Conservation (phyloP, 2,329 filamentous ascomycete genomes). For the Phoma sp. region DNA sequence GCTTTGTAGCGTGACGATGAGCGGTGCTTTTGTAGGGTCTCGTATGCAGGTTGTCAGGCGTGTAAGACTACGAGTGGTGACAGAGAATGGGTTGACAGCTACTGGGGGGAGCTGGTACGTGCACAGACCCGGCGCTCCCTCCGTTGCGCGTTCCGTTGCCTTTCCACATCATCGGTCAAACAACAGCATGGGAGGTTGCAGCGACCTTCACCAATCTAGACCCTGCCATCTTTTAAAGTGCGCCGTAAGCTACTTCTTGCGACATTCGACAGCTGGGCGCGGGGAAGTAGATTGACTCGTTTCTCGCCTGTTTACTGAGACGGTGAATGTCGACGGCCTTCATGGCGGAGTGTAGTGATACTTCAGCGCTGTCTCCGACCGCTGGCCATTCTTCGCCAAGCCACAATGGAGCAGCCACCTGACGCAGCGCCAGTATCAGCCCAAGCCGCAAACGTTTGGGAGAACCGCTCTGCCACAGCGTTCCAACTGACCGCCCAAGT, state of each 20-base stretch:
- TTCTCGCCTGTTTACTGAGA: constrained; percentile 1
- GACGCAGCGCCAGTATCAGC: constrained; percentile 42
- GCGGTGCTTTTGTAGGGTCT: background rate
- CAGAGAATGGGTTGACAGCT: constrained; percentile 7
- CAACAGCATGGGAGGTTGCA: constrained; percentile 22
- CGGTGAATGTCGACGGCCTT: background rate
- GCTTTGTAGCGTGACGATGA: background rate
- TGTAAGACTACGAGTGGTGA: constrained; percentile 6
- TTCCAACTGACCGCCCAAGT: constrained; percentile 26
- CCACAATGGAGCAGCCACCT: constrained; percentile 27
- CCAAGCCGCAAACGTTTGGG: constrained; percentile 41
- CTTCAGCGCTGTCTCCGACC: constrained; percentile 21
- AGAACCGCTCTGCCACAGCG: constrained; percentile 36
- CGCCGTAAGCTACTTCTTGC: constrained; percentile 10
- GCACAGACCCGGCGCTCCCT: constrained; percentile 28
- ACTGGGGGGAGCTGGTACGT: constrained; percentile 18
- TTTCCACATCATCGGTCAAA: constrained; percentile 28
- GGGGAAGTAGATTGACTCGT: constrained; percentile 10
- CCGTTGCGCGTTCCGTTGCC: constrained; percentile 18
- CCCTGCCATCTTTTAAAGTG: constrained; percentile 10
- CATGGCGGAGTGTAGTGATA: constrained; percentile 18
- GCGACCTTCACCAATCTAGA: constrained; percentile 16
- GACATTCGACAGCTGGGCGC: constrained; percentile 13
- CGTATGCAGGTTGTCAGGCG: constrained; percentile 3
- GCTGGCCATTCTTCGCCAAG: constrained; percentile 23